Conservation (phyloP, 495 filamentous ascomycete species). For the Delitschia confertaspora region DNA sequence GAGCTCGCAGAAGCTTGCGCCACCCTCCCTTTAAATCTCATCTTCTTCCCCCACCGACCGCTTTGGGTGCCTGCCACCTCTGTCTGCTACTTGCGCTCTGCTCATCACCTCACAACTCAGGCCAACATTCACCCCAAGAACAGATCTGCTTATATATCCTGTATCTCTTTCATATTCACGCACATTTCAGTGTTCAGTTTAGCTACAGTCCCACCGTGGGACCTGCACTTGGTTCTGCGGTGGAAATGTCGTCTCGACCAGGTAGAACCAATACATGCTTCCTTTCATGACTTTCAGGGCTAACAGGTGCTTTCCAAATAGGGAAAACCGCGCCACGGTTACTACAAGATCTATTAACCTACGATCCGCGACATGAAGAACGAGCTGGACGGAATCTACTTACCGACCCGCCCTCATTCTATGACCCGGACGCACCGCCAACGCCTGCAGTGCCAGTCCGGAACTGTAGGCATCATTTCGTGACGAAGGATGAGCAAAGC, state of each 20-base stretch:
- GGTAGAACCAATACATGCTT: conserved; percentile 1
- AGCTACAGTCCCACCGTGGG: conserved; percentile 1
- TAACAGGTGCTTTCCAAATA: conserved; percentile 18
- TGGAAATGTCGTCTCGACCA: conserved; percentile 17
- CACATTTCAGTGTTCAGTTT: too few species aligned
- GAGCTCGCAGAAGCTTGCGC: too few species aligned
- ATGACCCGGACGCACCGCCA: conserved; percentile 25
- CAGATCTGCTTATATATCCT: too few species aligned
- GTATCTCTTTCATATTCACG: too few species aligned
- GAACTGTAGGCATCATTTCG: conserved; percentile 50
- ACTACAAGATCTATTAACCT: conserved; percentile 47
- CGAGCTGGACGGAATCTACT: conserved; percentile 46
- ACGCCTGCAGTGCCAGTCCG: conserved; percentile 21
- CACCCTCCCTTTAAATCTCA: too few species aligned
- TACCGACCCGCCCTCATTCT: conserved; percentile 43
- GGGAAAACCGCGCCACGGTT: conserved; percentile 58
- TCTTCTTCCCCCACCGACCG: too few species aligned
- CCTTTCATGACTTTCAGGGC: background rate
- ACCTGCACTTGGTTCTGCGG: conserved; percentile 1
- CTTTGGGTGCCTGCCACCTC: too few species aligned
- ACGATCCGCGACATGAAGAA: conserved; percentile 46
- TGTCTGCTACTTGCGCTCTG: too few species aligned
- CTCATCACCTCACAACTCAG: too few species aligned
- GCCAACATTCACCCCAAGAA: too few species aligned
- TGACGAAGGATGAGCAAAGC: conserved; percentile 46